A percentile compares a stretch with the other conserved stretches of the same genome.
Conservation (phyloP, 2,329 filamentous ascomycete genomes). For the Cryphonectria parasitica region DNA sequence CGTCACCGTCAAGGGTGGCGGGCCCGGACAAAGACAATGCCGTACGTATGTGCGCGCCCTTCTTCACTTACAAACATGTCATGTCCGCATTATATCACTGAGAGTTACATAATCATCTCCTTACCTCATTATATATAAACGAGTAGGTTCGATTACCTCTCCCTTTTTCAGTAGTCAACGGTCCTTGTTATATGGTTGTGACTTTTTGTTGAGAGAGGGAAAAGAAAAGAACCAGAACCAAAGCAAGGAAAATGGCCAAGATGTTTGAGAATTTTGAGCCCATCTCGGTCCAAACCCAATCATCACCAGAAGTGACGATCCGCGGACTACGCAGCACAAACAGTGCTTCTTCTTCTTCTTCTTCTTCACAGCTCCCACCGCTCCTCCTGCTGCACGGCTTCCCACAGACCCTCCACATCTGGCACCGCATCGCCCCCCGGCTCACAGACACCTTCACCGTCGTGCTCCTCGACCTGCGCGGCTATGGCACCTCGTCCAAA, state of each 20-base stretch:
- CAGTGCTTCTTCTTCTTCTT: neutral
- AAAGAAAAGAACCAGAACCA: no score
- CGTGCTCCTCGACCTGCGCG: slow-evolving; percentile 53
- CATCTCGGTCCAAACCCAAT: slow-evolving; percentile 44
- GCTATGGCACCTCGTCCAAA: slow-evolving; percentile 56
- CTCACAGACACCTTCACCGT: slow-evolving; percentile 47
- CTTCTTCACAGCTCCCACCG: slow-evolving; percentile 40
- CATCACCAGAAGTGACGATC: slow-evolving; percentile 46
- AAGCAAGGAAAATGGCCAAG: neutral
- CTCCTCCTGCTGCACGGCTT: slow-evolving; percentile 56
- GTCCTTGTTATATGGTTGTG: neutral
- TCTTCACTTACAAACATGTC: neutral
- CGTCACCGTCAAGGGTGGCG: neutral
- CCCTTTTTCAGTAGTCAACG: no score
- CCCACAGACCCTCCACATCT: slow-evolving; percentile 56
- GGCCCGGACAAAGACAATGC: slow-evolving; percentile 1
- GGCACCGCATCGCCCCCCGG: slow-evolving; percentile 50
- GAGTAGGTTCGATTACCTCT: neutral
- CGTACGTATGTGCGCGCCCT: neutral
- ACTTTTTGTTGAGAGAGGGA: no score
- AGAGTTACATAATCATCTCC: neutral
- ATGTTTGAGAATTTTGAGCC: slow-evolving; percentile 47
- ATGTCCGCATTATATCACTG: neutral
- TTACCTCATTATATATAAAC: no score
- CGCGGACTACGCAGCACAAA: slow-evolving; percentile 45